phyloP scores from a whole-genome alignment of 2,329 filamentous ascomycete genomes.

The Mollisia scopiformis region DNA sequence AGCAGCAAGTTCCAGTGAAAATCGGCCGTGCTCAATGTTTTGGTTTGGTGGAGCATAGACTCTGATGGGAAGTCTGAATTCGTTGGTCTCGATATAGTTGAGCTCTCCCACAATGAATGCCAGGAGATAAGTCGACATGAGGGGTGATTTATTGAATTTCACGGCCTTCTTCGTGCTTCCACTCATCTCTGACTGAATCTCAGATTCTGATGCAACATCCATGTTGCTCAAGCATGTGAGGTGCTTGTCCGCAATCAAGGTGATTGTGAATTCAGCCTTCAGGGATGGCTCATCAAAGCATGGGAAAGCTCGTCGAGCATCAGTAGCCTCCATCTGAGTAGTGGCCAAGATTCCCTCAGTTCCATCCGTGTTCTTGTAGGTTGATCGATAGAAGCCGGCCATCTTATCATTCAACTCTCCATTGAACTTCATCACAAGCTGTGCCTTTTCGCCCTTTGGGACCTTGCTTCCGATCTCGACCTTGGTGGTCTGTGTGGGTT shows the following conservation, averaged over 20 bases:
- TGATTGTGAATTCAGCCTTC: slow-evolving; percentile 91
- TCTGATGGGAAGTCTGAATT: slow-evolving; percentile 87
- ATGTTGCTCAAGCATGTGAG: slow-evolving; percentile 96
- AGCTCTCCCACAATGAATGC: slow-evolving; percentile 95
- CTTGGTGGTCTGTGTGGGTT: slow-evolving; percentile 79
- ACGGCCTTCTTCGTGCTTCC: slow-evolving; percentile 78
- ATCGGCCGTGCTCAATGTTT: slow-evolving; percentile 87
- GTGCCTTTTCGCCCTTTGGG: slow-evolving; percentile 74
- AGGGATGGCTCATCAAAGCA: slow-evolving; percentile 96
- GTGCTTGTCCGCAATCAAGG: slow-evolving; percentile 85
- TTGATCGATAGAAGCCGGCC: slow-evolving; percentile 96
- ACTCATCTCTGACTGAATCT: slow-evolving; percentile 66
- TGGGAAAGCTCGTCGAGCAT: slow-evolving; percentile 89
- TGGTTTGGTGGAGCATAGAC: slow-evolving; percentile 93
- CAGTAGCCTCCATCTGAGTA: slow-evolving; percentile 95
- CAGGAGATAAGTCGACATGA: slow-evolving; percentile 95
- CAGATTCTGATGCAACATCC: slow-evolving; percentile 82
- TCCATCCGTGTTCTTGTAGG: slow-evolving; percentile 83
- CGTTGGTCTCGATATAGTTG: slow-evolving; percentile 89
- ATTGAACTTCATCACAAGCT: slow-evolving; percentile 76
- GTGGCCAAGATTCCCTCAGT: slow-evolving; percentile 82
- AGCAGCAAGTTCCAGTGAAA: slow-evolving; percentile 87
- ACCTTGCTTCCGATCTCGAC: slow-evolving; percentile 77
- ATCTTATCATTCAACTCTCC: slow-evolving; percentile 90
- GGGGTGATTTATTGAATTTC: slow-evolving; percentile 87